A percentile compares a stretch with the other conserved stretches of the same genome.
Evolutionary conservation across 208 protist species (phyloP).

Genomic region (Strigomonas culicis): DNA sequence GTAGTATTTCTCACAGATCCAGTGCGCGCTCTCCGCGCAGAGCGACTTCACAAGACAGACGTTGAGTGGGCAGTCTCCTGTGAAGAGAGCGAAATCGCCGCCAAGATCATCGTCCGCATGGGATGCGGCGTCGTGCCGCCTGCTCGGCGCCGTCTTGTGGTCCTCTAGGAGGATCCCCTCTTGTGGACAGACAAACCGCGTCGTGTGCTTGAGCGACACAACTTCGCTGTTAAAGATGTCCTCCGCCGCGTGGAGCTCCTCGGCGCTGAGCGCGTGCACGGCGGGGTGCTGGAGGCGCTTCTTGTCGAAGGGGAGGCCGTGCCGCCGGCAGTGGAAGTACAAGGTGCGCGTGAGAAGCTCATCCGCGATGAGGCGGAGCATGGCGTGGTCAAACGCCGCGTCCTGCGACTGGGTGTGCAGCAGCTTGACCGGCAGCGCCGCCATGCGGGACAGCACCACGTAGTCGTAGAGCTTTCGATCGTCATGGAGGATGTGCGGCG

Average conservation of each 20-base stretch:
- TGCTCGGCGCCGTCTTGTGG: background rate
- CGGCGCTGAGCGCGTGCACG: conserved; percentile 20
- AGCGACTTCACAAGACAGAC: background rate
- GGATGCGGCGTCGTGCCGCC: background rate
- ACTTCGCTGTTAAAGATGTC: conserved; percentile 64
- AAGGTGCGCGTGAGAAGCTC: background rate
- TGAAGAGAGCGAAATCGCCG: background rate
- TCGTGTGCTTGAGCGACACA: conserved; percentile 64
- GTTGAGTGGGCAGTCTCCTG: background rate
- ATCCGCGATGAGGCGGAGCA: conserved; percentile 76
- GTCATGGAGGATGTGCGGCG: background rate
- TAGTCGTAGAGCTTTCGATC: conserved; percentile 9
- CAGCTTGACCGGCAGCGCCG: conserved; percentile 12
- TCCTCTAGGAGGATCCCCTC: conserved; percentile 49
- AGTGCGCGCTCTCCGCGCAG: background rate
- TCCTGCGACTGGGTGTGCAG: conserved; percentile 69
- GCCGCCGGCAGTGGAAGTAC: background rate
- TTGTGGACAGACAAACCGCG: conserved; percentile 68
- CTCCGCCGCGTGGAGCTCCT: conserved; percentile 60
- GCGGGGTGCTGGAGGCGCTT: conserved; percentile 3
- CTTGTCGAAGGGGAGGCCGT: background rate
- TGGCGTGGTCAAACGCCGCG: conserved; percentile 50
- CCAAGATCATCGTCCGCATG: too few relatives aligned
- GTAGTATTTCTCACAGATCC: background rate
- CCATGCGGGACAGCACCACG: background rate